phyloP scores from a whole-genome alignment of 495 filamentous ascomycete species.

The Aspergillus mulundensis region DNA sequence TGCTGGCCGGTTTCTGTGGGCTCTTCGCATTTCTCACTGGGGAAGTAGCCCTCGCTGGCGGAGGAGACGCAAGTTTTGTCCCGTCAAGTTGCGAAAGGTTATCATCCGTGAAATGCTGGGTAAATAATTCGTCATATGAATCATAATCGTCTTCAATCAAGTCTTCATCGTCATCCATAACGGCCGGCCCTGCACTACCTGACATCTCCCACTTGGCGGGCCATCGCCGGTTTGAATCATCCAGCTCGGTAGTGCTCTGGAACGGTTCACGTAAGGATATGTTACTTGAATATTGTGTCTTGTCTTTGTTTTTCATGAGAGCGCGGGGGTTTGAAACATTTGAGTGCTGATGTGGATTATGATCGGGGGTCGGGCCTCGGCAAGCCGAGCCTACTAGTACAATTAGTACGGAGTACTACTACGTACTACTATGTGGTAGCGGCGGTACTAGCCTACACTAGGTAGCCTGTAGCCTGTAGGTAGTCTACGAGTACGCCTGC shows the following conservation, averaged over 20 bases:
- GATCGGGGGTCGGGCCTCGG: too few relatives aligned
- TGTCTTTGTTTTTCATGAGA: background rate
- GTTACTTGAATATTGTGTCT: background rate
- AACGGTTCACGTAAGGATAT: conserved; percentile 19
- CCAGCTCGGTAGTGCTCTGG: conserved; percentile 22
- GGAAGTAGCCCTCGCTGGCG: background rate
- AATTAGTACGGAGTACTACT: too few relatives aligned
- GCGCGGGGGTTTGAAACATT: background rate
- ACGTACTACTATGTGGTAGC: too few relatives aligned
- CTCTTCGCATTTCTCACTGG: background rate
- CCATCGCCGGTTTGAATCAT: conserved; percentile 32
- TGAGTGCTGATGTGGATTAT: background rate
- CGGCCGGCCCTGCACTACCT: conserved; percentile 9
- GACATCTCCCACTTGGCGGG: conserved; percentile 24
- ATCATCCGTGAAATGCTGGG: conserved; percentile 18
- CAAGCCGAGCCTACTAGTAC: too few relatives aligned
- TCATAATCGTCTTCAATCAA: conserved; percentile 50
- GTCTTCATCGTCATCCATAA: conserved; percentile 35
- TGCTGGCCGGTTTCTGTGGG: conserved; percentile 7
- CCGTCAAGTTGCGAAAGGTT: background rate
- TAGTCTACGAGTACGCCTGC: too few relatives aligned
- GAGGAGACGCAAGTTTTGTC: background rate
- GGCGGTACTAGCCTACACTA: too few relatives aligned
- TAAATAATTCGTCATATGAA: conserved; percentile 45
- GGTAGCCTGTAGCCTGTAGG: too few relatives aligned